A percentile compares a stretch with the other conserved stretches of the same genome.
Conservation (phyloP, 768 basidiomycete species). For the Leccinum obscurum region DNA sequence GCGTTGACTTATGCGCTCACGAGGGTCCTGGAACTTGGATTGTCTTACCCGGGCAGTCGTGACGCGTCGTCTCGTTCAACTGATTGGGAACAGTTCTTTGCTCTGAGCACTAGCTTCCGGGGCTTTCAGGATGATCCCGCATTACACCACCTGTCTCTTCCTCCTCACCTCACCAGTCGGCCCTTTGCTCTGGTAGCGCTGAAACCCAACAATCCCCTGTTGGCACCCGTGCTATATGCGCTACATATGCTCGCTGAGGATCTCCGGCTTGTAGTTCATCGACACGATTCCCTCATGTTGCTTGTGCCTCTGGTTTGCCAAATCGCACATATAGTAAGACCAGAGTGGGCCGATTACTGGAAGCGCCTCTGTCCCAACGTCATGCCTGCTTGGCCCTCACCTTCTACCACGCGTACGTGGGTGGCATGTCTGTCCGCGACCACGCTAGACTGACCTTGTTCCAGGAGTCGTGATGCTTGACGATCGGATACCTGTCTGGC, state of each 20-base stretch:
- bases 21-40: conserved; percentile 42
- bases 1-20: conserved; percentile 56
- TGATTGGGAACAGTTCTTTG: conserved; percentile 51
- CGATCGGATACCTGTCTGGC: conserved; percentile 73
- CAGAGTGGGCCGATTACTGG: conserved; percentile 95
- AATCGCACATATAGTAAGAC: conserved; percentile 61
- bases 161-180: conserved; percentile 30
- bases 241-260: conserved; percentile 81
- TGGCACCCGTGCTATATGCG: conserved; percentile 65
- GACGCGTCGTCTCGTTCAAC: conserved; percentile 15
- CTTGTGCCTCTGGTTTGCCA: conserved; percentile 66
- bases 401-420: conserved; percentile 33
- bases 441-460: conserved; percentile 14
- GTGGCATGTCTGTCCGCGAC: neutral
- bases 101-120: conserved; percentile 41
- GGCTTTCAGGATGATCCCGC: conserved; percentile 63
- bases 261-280: conserved; percentile 55
- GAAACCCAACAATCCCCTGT: conserved; percentile 41
- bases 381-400: conserved; percentile 58
- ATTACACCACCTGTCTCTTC: conserved; percentile 45
- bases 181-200: conserved; percentile 23
- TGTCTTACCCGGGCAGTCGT: conserved; percentile 27
- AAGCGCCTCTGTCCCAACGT: conserved; percentile 72
- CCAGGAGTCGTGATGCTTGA: conserved; percentile 52
- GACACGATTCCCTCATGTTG: conserved; percentile 53